Conservation (phyloP, 768 basidiomycete species). For the Leccinellum luteum region DNA sequence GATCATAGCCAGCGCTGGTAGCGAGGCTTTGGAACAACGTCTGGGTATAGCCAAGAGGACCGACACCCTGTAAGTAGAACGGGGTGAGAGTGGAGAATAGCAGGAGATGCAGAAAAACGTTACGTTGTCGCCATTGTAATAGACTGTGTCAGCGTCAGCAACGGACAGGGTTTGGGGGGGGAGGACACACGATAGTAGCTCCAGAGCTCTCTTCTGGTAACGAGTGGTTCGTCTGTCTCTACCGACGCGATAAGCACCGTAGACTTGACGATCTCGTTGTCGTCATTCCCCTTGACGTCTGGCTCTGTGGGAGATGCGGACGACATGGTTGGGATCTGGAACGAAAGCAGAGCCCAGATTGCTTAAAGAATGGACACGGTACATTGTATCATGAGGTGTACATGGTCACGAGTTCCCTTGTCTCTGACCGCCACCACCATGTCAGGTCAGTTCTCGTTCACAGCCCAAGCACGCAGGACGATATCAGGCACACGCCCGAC, state of each 20-base stretch:
- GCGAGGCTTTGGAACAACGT: slow-evolving; percentile 75
- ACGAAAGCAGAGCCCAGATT: not conserved
- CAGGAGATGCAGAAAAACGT: slow-evolving; percentile 6
- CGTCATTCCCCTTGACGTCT: slow-evolving; percentile 7
- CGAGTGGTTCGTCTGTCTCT: slow-evolving; percentile 58
- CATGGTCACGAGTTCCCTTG: slow-evolving; percentile 4
- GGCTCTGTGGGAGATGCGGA: slow-evolving; percentile 5
- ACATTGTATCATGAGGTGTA: not conserved
- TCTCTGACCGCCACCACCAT: not conserved
- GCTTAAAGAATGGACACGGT: not conserved
- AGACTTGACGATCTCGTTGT: slow-evolving; percentile 12
- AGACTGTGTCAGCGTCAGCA: slow-evolving; percentile 44
- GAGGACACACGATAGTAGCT: slow-evolving; percentile 60
- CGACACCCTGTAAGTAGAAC: slow-evolving; percentile 58
- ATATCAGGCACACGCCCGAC: slow-evolving; percentile 22
- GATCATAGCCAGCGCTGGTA: slow-evolving; percentile 72
- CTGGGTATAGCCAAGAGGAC: slow-evolving; percentile 65
- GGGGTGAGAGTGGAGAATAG: not conserved
- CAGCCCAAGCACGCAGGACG: slow-evolving; percentile 15
- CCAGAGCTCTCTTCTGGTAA: slow-evolving; percentile 75
- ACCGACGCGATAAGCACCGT: slow-evolving; percentile 39
- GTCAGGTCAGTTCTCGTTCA: not conserved
- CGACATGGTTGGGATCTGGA: slow-evolving; percentile 10
- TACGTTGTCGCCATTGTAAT: slow-evolving; percentile 81
- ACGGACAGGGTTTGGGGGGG: not conserved